Evolutionary conservation across 2,329 filamentous ascomycete species (phyloP).

Genomic region (Paecilomyces dactylethromorphus): DNA sequence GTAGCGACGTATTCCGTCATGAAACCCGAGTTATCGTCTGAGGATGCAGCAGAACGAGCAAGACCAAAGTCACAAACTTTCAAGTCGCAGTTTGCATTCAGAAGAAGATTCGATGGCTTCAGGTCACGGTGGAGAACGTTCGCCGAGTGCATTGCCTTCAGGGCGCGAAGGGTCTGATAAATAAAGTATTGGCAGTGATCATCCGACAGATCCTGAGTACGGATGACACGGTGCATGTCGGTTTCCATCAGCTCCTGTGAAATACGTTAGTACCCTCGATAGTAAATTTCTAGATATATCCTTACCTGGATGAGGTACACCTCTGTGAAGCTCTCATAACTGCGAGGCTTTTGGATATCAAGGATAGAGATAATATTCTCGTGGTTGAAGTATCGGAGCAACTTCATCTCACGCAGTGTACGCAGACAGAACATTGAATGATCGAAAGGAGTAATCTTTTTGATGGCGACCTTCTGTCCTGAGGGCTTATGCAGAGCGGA

Average conservation of each 20-base stretch:
- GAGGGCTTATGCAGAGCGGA: conserved; percentile 98
- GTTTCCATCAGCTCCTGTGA: conserved; percentile 94
- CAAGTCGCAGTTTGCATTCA: conserved; percentile 97
- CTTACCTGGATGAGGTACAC: conserved; percentile 95
- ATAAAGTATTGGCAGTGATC: conserved; percentile 99
- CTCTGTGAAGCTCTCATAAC: conserved; percentile 93
- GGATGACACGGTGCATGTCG: conserved; percentile 98
- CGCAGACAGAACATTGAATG: conserved; percentile 98
- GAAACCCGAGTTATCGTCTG: conserved; percentile 99
- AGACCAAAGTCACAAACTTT: conserved; percentile 99
- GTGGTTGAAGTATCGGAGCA: conserved; percentile 97
- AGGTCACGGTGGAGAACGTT: conserved; percentile 96
- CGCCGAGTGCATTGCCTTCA: conserved; percentile 99
- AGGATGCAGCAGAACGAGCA: conserved; percentile 88
- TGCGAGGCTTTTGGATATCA: conserved; percentile 96
- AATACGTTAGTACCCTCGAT: conserved; percentile 8
- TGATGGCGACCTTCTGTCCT: conserved; percentile 97
- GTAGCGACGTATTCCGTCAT: conserved; percentile 99
- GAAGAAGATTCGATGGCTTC: conserved; percentile 91
- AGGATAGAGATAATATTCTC: conserved; percentile 99
- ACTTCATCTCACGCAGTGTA: conserved; percentile 98
- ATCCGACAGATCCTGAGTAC: conserved; percentile 95
- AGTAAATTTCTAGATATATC: neutral
- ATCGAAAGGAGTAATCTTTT: conserved; percentile 99
- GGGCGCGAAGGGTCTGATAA: conserved; percentile 93